Evolutionary conservation across 148 eudicot genomes (phyloP).

Genomic region (Agrostemma githago): DNA sequence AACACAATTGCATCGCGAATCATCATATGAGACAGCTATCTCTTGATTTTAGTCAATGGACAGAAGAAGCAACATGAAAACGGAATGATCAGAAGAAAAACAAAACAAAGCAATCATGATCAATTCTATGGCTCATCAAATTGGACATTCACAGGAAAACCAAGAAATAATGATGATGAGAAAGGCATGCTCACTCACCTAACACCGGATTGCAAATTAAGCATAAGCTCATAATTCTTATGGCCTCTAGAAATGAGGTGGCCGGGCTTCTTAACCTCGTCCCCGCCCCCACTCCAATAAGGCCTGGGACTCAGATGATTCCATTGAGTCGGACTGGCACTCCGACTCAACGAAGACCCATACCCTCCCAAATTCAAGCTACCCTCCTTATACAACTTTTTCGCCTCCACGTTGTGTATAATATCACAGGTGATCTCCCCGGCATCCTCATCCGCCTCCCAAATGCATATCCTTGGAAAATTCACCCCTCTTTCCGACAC

Average conservation of each 20-base stretch:
- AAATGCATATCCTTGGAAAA: slow-evolving; percentile 45
- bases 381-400: slow-evolving; percentile 36
- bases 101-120: neutral
- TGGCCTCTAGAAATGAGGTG: slow-evolving; percentile 46
- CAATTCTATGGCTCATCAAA: neutral
- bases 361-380: slow-evolving; percentile 9
- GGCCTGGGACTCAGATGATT: slow-evolving; percentile 29
- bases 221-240: slow-evolving; percentile 69
- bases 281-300: slow-evolving; percentile 43
- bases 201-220: slow-evolving; percentile 62
- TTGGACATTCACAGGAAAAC: neutral
- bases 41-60: neutral
- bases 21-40: neutral
- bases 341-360: neutral
- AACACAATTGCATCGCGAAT: neutral
- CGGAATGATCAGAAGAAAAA: neutral
- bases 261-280: slow-evolving; percentile 50
- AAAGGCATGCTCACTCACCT: slow-evolving; percentile 35
- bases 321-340: neutral
- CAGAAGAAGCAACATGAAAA: neutral
- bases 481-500: slow-evolving; percentile 39
- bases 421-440: slow-evolving; percentile 52
- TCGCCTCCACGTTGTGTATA: slow-evolving; percentile 33
- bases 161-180: neutral
- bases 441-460: slow-evolving; percentile 49